Base-by-base conservation (phyloP, 768 basidiomycete species). In the Suillus sp. region DNA sequence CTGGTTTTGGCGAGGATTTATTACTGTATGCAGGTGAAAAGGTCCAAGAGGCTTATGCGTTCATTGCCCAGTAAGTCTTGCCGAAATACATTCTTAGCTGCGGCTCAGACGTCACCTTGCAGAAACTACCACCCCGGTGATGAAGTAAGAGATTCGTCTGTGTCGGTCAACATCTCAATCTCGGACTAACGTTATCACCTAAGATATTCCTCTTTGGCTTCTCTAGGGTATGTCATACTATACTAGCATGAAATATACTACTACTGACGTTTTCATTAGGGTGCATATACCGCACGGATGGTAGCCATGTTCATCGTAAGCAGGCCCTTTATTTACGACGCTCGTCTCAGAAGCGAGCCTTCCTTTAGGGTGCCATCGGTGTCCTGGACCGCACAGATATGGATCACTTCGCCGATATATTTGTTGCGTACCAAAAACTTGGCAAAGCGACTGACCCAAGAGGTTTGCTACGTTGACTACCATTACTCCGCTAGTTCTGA, bases 121-220 rank as follows among this genome's bases (percentile, higher is more conserved):
- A 92, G 90, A 65, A 92, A 92, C 66, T 92, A 86, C 67, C 77
- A 75, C 56, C 85, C 85, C 18, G 90, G 88, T 56, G 90, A 92
- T 73, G 90, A 92, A 79, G 90, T 88, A 66, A 27, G 69, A 38
- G 5, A 10, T 51, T 4, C 3, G 40, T 30, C 40, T 42, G 5
- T 47, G 38, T 43, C 35, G 37, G 59, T 22, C 32, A 55, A 35
- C n/a, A 7, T 56, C 62, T 25, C 43, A 37, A 43, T 37, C 14
- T 69, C 61, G 48, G 4, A 43, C 62, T 68, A 32, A 70, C 63
- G n/a, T 63, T 34, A 40, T 13, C 14, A 16, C 30, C 9, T 7
- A 62, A 91, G 90, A 86, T 92, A 16, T 91, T 88, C 72, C 79
- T 91, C 34, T 92, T 92, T 72, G 90, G 90, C 8, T 91, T 91